phyloP scores from a whole-genome alignment of 169 alveolate species.

The Neospora caninum region DNA sequence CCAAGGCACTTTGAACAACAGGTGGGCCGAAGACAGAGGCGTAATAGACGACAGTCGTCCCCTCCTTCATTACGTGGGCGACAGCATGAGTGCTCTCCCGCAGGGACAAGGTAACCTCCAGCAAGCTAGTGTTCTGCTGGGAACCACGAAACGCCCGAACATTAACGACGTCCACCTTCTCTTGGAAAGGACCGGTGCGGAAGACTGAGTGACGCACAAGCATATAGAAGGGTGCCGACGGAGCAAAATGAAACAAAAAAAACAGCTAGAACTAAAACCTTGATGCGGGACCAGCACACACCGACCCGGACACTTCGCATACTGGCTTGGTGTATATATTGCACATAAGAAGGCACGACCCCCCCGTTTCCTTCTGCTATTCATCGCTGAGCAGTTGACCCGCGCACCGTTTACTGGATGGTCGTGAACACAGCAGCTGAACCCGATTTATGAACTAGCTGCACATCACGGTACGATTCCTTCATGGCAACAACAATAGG shows the following conservation, averaged over 20 bases:
- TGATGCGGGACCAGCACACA: too few species aligned
- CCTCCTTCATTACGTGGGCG: neutral
- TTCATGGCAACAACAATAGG: too few species aligned
- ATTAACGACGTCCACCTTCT: neutral
- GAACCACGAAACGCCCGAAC: neutral
- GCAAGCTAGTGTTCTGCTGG: neutral
- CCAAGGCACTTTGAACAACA: neutral
- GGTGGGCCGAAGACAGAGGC: neutral
- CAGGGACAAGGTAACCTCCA: neutral
- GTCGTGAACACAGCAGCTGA: too few species aligned
- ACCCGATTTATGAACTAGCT: too few species aligned
- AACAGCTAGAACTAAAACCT: too few species aligned
- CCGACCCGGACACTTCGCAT: too few species aligned
- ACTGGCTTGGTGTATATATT: too few species aligned
- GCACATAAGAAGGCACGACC: too few species aligned
- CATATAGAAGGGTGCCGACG: neutral
- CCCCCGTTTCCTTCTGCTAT: too few species aligned
- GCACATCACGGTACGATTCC: too few species aligned
- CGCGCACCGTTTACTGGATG: too few species aligned
- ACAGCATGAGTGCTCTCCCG: neutral
- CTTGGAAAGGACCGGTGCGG: neutral
- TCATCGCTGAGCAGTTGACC: too few species aligned
- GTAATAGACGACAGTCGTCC: neutral
- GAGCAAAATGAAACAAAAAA: neutral
- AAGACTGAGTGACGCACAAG: neutral